Evolutionary conservation across 1,284 basidiomycete species (phyloP).

Genomic region (Ustilago curta): DNA sequence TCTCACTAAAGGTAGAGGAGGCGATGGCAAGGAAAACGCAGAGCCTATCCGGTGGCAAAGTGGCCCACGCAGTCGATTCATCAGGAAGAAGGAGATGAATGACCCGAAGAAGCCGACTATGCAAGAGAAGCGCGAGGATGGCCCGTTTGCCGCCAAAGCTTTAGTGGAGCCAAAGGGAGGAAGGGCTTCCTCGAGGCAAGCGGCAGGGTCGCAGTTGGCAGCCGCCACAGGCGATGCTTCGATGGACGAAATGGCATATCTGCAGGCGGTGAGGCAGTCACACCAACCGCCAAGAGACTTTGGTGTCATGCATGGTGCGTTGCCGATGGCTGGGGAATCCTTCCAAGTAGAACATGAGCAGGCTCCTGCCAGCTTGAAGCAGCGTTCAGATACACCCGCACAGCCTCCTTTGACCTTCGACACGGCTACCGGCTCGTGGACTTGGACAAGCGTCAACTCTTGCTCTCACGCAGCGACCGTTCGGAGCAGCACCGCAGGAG

Average conservation of each 20-base stretch:
- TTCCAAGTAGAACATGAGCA: background rate
- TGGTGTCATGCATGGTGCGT: background rate
- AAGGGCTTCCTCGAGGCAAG: background rate
- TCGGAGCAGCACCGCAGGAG: constrained; percentile 5
- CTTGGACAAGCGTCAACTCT: constrained; percentile 1
- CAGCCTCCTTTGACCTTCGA: constrained; percentile 1
- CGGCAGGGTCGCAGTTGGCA: background rate
- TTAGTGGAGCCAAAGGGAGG: background rate
- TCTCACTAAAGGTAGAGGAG: background rate
- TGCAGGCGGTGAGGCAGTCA: background rate
- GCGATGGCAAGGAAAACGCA: background rate
- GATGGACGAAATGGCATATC: background rate
- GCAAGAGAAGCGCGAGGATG: background rate
- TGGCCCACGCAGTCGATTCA: constrained; percentile 29
- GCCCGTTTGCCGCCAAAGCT: background rate
- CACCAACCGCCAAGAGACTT: background rate
- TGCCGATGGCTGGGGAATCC: background rate
- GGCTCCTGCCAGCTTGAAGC: background rate
- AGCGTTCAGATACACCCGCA: background rate
- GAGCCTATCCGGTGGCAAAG: constrained; percentile 41
- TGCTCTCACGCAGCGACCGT: constrained; percentile 10
- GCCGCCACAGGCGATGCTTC: background rate
- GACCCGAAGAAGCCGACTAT: background rate
- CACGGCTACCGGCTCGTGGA: background rate
- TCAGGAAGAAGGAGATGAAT: constrained; percentile 17